Conservation (phyloP, 1,139 yeast genomes). For the Citeromyces hawaiiensis region DNA sequence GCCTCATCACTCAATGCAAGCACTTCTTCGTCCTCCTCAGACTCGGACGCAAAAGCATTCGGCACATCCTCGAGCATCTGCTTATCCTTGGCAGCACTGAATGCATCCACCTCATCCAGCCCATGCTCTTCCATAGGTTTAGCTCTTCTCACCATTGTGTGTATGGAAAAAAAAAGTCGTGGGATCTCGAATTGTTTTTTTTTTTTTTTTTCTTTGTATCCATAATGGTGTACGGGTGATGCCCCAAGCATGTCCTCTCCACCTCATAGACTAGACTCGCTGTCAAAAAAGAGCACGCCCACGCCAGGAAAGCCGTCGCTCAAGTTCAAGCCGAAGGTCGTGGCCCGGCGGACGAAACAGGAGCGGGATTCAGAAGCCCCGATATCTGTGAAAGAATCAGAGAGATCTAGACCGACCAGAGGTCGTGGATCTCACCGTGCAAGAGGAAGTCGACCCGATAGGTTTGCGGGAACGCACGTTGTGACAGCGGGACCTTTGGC, state of each 20-base stretch:
- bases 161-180: not conserved
- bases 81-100: constrained; percentile 54
- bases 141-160: not conserved
- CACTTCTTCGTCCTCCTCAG: constrained; percentile 23
- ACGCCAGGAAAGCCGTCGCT: constrained; percentile 25
- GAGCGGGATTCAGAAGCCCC: constrained; percentile 75
- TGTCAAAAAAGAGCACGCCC: constrained; percentile 16
- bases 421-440: constrained; percentile 18
- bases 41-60: constrained; percentile 18
- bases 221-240: not conserved
- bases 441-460: constrained; percentile 26
- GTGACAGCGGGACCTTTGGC: constrained; percentile 64
- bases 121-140: constrained; percentile 17
- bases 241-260: not conserved
- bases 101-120: constrained; percentile 59
- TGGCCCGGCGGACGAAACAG: constrained; percentile 69
- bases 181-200: too few species aligned
- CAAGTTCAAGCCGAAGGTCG: constrained; percentile 73
- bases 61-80: constrained; percentile 46
- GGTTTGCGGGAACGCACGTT: constrained; percentile 49
- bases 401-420: constrained; percentile 9
- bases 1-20: constrained; percentile 16
- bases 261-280: constrained; percentile 19
- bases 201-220: too few species aligned
- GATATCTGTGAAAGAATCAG: constrained; percentile 10